Evolutionary conservation across 495 filamentous ascomycete genomes (phyloP).

Genomic region (Sporormia fimetaria): DNA sequence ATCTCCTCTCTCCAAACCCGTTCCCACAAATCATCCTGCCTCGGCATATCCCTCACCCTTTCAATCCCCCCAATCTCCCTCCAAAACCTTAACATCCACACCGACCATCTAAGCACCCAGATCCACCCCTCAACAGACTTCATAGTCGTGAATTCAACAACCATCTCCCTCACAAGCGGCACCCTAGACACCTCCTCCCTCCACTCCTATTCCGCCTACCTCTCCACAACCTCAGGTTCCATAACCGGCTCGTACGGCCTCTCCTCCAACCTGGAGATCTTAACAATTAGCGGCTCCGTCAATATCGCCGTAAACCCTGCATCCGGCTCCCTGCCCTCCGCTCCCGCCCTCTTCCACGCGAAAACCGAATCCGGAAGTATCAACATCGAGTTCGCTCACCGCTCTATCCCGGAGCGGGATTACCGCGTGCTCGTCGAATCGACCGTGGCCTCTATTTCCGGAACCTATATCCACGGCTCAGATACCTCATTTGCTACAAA

Average conservation of each 20-base stretch:
- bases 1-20: slow-evolving; percentile 6
- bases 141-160: slow-evolving; percentile 13
- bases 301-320: slow-evolving; percentile 25
- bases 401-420: slow-evolving; percentile 26
- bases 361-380: slow-evolving; percentile 25
- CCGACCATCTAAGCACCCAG: slow-evolving; percentile 17
- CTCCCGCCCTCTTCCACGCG: slow-evolving; percentile 24
- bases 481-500: slow-evolving; percentile 12
- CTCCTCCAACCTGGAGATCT: slow-evolving; percentile 26
- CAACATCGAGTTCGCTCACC: slow-evolving; percentile 16
- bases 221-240: slow-evolving; percentile 24
- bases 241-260: slow-evolving; percentile 28
- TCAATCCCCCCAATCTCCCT: slow-evolving; percentile 15
- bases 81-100: slow-evolving; percentile 13
- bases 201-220: slow-evolving; percentile 23
- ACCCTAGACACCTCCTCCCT: slow-evolving; percentile 12
- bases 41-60: slow-evolving; percentile 16
- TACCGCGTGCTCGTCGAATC: slow-evolving; percentile 24
- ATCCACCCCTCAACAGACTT: slow-evolving; percentile 14
- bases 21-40: slow-evolving; percentile 8
- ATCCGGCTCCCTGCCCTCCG: slow-evolving; percentile 2
- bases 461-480: slow-evolving; percentile 28
- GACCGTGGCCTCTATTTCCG: slow-evolving; percentile 21
- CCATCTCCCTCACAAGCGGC: slow-evolving; percentile 17
- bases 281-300: slow-evolving; percentile 26